Evolutionary conservation across 768 basidiomycete genomes (phyloP).

Genomic region (Trametes cubensis): DNA sequence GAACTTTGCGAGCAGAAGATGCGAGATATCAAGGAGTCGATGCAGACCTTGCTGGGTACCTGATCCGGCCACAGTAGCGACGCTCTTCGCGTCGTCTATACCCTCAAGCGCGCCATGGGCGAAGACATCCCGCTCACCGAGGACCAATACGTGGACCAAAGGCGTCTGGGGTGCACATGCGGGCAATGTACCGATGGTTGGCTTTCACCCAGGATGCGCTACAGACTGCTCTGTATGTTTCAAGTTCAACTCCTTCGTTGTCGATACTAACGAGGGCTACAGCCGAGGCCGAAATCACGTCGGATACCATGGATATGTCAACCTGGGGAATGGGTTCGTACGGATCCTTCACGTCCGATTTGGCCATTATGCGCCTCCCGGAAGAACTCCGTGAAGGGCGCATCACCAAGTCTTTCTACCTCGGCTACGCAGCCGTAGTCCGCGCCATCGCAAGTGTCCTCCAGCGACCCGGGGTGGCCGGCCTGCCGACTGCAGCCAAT

Average conservation of each 20-base stretch:
- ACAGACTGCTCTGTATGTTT: slow-evolving; percentile 10
- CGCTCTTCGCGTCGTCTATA: slow-evolving; percentile 7
- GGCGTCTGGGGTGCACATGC: slow-evolving; percentile 20
- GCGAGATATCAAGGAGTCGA: slow-evolving; percentile 1
- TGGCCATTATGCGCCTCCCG: not conserved
- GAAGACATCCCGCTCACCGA: not conserved
- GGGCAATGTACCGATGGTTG: slow-evolving; percentile 18
- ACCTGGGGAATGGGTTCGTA: no score
- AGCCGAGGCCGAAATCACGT: not conserved
- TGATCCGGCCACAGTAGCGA: not conserved
- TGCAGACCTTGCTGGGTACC: not conserved
- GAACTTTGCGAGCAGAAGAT: slow-evolving; percentile 17
- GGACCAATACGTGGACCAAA: slow-evolving; percentile 4
- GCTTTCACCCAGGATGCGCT: slow-evolving; percentile 22
- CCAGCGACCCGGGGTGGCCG: not conserved
- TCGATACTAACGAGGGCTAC: not conserved
- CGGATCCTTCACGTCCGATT: not conserved
- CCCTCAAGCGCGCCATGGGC: slow-evolving; percentile 9
- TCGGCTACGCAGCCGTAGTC: slow-evolving; percentile 6
- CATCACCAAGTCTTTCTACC: not conserved
- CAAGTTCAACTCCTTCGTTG: not conserved
- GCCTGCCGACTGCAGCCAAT: not conserved
- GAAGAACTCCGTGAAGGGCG: not conserved
- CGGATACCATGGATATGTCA: slow-evolving; percentile 2
- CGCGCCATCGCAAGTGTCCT: not conserved